These are phyloP conservation scores for Linanthus parryae DNA, from an alignment of 148 eudicot genomes.

Conservation along the genomic window DNA sequence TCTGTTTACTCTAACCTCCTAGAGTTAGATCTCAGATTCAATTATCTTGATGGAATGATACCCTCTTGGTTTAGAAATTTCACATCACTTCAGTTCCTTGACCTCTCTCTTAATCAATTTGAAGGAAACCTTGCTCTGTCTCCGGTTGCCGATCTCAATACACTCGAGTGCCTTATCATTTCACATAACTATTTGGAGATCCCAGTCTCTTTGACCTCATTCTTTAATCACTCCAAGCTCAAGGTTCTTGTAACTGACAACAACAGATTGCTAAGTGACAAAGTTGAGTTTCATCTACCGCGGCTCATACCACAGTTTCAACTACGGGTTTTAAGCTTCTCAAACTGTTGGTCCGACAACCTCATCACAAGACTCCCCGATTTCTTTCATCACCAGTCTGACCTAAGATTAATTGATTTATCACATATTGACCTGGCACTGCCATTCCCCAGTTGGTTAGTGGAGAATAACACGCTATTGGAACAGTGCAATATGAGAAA, in stretches of 20 bases:
- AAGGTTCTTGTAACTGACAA: background rate
- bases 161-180: background rate
- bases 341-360: background rate
- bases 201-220: background rate
- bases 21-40: background rate
- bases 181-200: background rate
- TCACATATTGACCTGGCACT: background rate
- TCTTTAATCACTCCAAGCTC: background rate
- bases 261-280: background rate
- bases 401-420: background rate
- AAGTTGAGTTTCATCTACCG: background rate
- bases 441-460: too few relatives aligned
- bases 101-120: too few relatives aligned
- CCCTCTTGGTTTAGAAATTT: background rate
- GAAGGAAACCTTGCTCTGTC: too few relatives aligned
- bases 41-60: background rate
- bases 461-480: too few relatives aligned
- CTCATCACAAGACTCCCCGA: background rate
- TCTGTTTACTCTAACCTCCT: background rate
- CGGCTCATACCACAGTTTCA: too few relatives aligned
- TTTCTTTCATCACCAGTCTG: background rate
- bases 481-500: too few relatives aligned
- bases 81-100: background rate
- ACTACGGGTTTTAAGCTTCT: too few relatives aligned
- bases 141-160: too few relatives aligned